phyloP scores from a whole-genome alignment of 1,139 yeast species.

The Hyphopichia buzzinii region DNA sequence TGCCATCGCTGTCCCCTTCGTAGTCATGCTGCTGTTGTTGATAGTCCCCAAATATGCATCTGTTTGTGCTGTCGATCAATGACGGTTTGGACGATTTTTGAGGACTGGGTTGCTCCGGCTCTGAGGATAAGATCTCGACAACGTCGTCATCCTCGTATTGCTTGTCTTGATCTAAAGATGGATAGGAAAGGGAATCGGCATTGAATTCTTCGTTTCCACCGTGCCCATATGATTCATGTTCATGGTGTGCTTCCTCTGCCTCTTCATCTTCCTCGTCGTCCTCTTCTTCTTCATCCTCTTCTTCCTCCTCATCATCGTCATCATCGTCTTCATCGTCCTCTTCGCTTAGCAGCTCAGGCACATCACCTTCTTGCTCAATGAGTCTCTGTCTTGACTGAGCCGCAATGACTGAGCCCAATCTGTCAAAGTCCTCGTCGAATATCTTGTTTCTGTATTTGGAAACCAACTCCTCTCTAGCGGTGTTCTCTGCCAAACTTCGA shows the following conservation, averaged over 20 bases:
- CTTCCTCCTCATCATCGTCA: too few species aligned
- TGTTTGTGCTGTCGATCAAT: conserved; percentile 1
- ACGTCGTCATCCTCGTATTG: conserved; percentile 2
- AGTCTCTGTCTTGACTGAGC: neutral
- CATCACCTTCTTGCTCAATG: too few species aligned
- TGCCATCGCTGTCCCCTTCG: conserved; percentile 9
- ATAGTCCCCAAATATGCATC: conserved; percentile 10
- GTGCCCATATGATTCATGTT: neutral
- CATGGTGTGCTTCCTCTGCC: neutral
- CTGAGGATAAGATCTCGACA: conserved; percentile 4
- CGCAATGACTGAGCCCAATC: neutral
- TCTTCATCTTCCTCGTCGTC: too few species aligned
- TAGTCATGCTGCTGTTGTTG: conserved; percentile 17
- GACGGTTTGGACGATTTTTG: conserved; percentile 1
- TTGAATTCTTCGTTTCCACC: neutral
- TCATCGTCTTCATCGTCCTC: too few species aligned
- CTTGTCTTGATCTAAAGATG: neutral
- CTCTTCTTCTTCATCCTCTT: too few species aligned
- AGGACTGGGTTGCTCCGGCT: neutral
- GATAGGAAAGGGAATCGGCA: neutral
- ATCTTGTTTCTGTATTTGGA: conserved; percentile 25
- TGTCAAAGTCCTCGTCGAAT: conserved; percentile 37
- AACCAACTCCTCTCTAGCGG: conserved; percentile 27
- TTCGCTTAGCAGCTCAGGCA: too few species aligned
- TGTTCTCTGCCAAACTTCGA: conserved; percentile 14